Evolutionary conservation across 306 rosid species (phyloP).

Genomic region (Astragalus membranaceus): DNA sequence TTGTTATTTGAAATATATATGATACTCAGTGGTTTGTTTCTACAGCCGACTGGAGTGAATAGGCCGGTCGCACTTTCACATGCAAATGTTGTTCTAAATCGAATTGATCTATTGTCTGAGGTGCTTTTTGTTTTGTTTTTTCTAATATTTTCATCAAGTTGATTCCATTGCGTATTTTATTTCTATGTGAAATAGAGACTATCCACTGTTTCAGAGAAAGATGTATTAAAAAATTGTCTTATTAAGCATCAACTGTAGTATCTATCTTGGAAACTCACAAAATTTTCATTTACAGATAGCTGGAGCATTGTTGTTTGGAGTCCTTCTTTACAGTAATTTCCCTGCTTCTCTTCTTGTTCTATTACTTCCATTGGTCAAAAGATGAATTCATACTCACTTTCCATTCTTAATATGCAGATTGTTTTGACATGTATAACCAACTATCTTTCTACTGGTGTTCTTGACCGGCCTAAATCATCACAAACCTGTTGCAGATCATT

Average conservation of each 20-base stretch:
- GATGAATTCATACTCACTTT: slow-evolving; percentile 7
- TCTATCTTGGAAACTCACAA: slow-evolving; percentile 11
- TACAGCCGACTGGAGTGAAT: too few species aligned
- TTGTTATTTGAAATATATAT: too few species aligned
- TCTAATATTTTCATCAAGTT: too few species aligned
- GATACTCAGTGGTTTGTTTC: too few species aligned
- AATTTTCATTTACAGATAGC: slow-evolving; percentile 51
- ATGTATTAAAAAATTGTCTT: background rate
- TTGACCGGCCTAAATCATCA: slow-evolving; percentile 72
- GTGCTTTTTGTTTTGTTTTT: too few species aligned
- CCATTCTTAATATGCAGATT: slow-evolving; percentile 41
- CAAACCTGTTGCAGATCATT: too few species aligned
- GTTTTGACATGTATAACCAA: slow-evolving; percentile 62
- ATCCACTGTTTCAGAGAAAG: too few species aligned
- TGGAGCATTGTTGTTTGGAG: slow-evolving; percentile 79
- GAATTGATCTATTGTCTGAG: too few species aligned
- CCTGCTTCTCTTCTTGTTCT: slow-evolving; percentile 24
- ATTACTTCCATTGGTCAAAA: slow-evolving; percentile 13
- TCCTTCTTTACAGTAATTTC: slow-evolving; percentile 73
- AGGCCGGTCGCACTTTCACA: too few species aligned
- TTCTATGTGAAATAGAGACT: too few species aligned
- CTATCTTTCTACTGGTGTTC: slow-evolving; percentile 91
- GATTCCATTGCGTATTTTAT: too few species aligned
- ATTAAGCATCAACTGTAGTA: background rate
- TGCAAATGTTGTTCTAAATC: too few species aligned